These are phyloP conservation scores for Cladophialophora psammophila DNA, from an alignment of 2,329 filamentous ascomycete species.

Conservation along the genomic window DNA sequence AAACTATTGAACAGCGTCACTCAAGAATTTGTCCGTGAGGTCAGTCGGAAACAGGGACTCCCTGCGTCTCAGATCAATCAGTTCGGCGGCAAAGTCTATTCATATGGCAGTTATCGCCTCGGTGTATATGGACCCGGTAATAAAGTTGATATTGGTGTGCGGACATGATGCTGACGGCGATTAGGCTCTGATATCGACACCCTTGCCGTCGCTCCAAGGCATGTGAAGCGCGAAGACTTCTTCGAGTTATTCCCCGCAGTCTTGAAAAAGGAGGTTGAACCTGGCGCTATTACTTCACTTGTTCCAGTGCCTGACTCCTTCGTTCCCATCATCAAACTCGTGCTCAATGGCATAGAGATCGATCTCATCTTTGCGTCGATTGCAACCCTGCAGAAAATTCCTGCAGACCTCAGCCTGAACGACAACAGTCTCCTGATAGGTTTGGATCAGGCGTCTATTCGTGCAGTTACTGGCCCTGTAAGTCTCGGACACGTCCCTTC, in stretches of 20 bases:
- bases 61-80: constrained; percentile 80
- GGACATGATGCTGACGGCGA: background rate
- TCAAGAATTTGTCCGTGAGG: constrained; percentile 83
- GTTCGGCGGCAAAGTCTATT: constrained; percentile 91
- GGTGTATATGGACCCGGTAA: constrained; percentile 85
- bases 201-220: constrained; percentile 87
- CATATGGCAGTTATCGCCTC: constrained; percentile 92
- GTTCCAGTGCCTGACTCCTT: constrained; percentile 87
- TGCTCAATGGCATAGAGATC: constrained; percentile 88
- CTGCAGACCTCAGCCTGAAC: constrained; percentile 75
- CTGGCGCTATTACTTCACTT: constrained; percentile 82
- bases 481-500: background rate
- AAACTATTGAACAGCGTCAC: constrained; percentile 79
- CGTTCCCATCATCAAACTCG: constrained; percentile 97
- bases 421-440: constrained; percentile 87
- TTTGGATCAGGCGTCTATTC: constrained; percentile 83
- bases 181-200: constrained; percentile 96
- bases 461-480: constrained; percentile 85
- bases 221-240: constrained; percentile 88
- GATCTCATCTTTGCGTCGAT: constrained; percentile 90
- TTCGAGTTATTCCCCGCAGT: constrained; percentile 86
- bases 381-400: constrained; percentile 72
- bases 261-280: constrained; percentile 61
- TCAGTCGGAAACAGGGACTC: constrained; percentile 75
- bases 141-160: constrained; percentile 29